Conservation (phyloP, 805 yeast genomes). For the Lipomyces sp. region DNA sequence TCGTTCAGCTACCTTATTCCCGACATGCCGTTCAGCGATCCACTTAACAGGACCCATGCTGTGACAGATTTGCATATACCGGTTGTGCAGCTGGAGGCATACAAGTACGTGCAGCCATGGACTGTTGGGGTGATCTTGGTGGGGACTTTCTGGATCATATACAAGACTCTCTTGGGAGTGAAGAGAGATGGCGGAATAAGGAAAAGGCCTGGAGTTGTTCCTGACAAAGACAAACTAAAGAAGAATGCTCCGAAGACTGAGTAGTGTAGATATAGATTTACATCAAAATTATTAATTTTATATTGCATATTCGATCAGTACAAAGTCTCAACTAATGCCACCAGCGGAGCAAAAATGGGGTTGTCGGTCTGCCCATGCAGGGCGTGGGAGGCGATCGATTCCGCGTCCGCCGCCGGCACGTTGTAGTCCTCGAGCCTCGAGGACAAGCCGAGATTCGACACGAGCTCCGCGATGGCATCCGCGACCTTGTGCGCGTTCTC, state of each 20-base stretch:
- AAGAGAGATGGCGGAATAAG: conserved; percentile 26
- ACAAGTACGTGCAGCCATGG: conserved; percentile 36
- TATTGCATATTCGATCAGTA: not conserved
- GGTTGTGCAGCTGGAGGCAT: conserved; percentile 39
- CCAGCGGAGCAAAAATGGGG: not conserved
- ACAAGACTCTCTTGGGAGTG: conserved; percentile 9
- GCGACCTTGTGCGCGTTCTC: not conserved
- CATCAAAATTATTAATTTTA: not conserved
- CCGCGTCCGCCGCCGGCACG: not conserved
- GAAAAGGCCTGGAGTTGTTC: conserved; percentile 1
- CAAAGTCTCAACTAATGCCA: not conserved
- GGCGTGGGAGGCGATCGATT: conserved; percentile 1
- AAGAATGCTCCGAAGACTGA: conserved; percentile 21
- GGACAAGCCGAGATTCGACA: not conserved
- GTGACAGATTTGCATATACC: conserved; percentile 43
- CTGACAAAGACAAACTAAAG: conserved; percentile 11
- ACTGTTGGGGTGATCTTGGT: conserved; percentile 40
- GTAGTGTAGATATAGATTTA: not conserved
- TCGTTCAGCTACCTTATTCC: conserved; percentile 41
- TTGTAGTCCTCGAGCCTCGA: not conserved
- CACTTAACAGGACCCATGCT: conserved; percentile 8
- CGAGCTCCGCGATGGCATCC: not conserved
- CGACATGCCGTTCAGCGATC: conserved; percentile 13
- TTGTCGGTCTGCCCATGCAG: not conserved
- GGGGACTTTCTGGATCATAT: conserved; percentile 29